Evolutionary conservation across 1,139 yeast genomes (phyloP), one percentile per base, ranked within the genome.

Genomic region (Pichia terricola): DNA sequence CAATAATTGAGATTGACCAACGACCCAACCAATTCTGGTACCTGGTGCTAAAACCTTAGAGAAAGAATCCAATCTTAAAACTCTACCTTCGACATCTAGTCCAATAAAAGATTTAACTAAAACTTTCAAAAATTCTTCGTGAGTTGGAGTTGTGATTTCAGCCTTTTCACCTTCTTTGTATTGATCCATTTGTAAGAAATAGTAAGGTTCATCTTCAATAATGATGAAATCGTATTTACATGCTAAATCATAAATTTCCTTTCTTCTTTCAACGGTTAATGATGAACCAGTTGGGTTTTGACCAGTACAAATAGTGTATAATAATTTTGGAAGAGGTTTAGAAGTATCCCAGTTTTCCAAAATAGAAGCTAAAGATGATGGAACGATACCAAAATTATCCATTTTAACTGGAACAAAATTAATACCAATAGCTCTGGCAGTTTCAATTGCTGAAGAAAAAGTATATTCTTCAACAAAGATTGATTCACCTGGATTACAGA

Each of bases 41-140:
- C 96, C 96, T 33, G 97, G 97, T 2, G 96, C 96, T 50, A 89
- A 67, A 32, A 87, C 94, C 69, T 89, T 89, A 47, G 96, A 87
- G 65, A 85, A 80, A 2, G 96, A 85, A 62, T 89, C 97, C 58
- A 89, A 72, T 63, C 97, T 78, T 45, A 89, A 62, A 37, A 88
- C 96, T 63, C 97, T 77, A 43, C 97, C 97, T 52, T 89, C 96
- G 28, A 72, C 68, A 64, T 89, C 97, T 55, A 83, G 56, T 35
- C 86, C 75, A 50, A 84, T 63, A 69, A 81, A 88, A 1, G 96
- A 86, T 40, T 84, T 81, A 43, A 84, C 88, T 60, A 89, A 70
- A 5, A 81, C 75, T 44, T 71, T 64, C 50, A 85, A 51, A 63
- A 89, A 86, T 39, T 74, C 77, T 55, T 76, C 79, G 54, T 58